These are phyloP conservation scores for Cordyceps javanica DNA, from an alignment of 2,329 filamentous ascomycete species.

Conservation along the genomic window DNA sequence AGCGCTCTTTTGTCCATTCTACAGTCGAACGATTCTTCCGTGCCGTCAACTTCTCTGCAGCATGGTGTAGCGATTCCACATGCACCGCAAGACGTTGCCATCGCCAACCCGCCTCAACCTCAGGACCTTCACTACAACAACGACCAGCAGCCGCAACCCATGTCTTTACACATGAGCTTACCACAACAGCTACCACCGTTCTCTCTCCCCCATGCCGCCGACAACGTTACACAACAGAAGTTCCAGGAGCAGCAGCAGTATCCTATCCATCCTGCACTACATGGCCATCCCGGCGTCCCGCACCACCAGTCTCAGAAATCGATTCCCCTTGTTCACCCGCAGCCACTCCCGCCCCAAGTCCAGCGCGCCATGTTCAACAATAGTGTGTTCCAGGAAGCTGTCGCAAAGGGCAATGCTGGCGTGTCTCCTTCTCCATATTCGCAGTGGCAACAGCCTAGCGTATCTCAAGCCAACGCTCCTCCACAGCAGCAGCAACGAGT, in stretches of 20 bases:
- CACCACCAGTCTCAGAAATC: conserved; percentile 17
- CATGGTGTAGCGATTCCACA: conserved; percentile 31
- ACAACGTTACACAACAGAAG: conserved; percentile 7
- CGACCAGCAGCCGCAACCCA: conserved; percentile 35
- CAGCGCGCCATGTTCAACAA: conserved; percentile 46
- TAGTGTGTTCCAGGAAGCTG: conserved; percentile 25
- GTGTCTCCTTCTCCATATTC: conserved; percentile 19
- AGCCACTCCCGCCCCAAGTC: conserved; percentile 49
- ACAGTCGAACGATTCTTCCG: conserved; percentile 28
- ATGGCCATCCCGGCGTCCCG: conserved; percentile 12
- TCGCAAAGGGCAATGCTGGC: conserved; percentile 8
- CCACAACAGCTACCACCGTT: conserved; percentile 29
- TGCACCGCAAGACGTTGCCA: conserved; percentile 50
- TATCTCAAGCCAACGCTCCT: not conserved
- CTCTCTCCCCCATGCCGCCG: conserved; percentile 8
- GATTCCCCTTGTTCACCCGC: conserved; percentile 32
- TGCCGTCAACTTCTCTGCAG: conserved; percentile 15
- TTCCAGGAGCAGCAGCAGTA: conserved; percentile 18
- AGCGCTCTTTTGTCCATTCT: conserved; percentile 49
- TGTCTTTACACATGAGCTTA: conserved; percentile 17
- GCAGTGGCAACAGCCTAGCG: conserved; percentile 15
- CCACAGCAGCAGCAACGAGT: not conserved
- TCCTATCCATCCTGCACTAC: not conserved
- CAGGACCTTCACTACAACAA: conserved; percentile 52
- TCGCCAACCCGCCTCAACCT: conserved; percentile 44